Base-by-base conservation (phyloP, 805 yeast genomes). In the Candida cerambycidarum region DNA sequence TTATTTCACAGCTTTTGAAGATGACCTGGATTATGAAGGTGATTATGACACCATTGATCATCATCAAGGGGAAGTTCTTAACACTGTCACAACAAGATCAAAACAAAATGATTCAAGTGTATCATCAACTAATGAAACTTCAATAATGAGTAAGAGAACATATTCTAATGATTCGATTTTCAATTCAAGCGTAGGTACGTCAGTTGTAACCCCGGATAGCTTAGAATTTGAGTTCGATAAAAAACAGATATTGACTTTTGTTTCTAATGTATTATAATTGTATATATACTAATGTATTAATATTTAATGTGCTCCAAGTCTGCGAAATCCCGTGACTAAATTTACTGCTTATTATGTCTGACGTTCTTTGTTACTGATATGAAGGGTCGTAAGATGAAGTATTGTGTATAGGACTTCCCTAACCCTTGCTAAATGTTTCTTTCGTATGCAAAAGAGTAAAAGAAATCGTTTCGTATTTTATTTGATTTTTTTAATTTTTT, bases 141-240 rank as follows among this genome's bases (percentile, higher is more conserved):
- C 58, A 8, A 49, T 54, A 3, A 52, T 53, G 52, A 54, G 58
- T 41, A 49, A 47, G n/a, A 35, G 32, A n/a, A 36, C 17, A 19
- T 28, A 23, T 21, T 41, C 44, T 6, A 40, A 33, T 25, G 48
- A 47, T 28, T 47, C 51, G 8, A 34, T 47, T 17, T 21, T 44
- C 18, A 39, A 44, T 21, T 31, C 45, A 5, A 45, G 47, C 14
- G 19, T 45, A 5, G 32, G 33, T 17, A 41, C 55, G 8, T 43
- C 45, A 24, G 21, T 36, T 4, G 52, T 53, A 2, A 52, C 52
- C 4, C 58, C 58, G 11, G 56, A 52, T 34, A 43, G 52, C 7
- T n/a, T 45, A 34, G 49, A 47, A 30, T 50, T 50, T 19, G 36
- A 39, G 12, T 18, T 42, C 2, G 40, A 41, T 9, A 32, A 39